These are phyloP conservation scores for Quercus robur DNA, from an alignment of 306 rosid species.

Conservation along the genomic window DNA sequence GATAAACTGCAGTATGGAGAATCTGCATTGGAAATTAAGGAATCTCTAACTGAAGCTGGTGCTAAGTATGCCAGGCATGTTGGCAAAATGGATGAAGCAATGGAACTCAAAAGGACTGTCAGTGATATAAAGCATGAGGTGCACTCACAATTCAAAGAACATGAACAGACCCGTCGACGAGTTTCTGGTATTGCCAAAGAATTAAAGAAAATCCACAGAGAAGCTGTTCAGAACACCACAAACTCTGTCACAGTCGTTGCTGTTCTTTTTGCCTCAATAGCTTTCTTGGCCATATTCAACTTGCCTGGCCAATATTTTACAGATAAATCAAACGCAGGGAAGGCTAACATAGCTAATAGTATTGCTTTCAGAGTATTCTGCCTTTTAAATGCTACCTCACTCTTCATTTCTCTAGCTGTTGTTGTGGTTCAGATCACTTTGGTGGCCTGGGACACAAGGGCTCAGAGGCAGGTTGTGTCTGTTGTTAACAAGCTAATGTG, in stretches of 20 bases:
- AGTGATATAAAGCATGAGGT: conserved; percentile 97
- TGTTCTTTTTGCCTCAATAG: conserved; percentile 91
- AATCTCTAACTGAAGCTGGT: conserved; percentile 67
- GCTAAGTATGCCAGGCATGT: conserved; percentile 82
- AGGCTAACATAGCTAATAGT: conserved; percentile 53
- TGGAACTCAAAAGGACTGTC: conserved; percentile 92
- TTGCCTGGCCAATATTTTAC: conserved; percentile 76
- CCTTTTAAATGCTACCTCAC: conserved; percentile 77
- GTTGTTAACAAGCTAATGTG: conserved; percentile 96
- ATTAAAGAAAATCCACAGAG: conserved; percentile 84
- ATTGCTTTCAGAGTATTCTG: conserved; percentile 74
- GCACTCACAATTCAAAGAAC: conserved; percentile 74
- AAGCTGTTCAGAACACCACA: conserved; percentile 90
- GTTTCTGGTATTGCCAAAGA: conserved; percentile 97
- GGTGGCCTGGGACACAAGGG: conserved; percentile 96
- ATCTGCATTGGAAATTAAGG: conserved; percentile 64
- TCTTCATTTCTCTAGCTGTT: conserved; percentile 90
- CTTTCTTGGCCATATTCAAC: conserved; percentile 92
- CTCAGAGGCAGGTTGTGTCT: conserved; percentile 90
- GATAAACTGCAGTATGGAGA: conserved; percentile 79
- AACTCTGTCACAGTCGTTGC: conserved; percentile 85
- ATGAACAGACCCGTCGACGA: conserved; percentile 73
- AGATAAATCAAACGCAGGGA: conserved; percentile 39
- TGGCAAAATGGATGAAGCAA: conserved; percentile 82
- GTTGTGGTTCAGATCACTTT: conserved; percentile 96